Conservation (phyloP, 345 rosid genomes). For the Psidium guajava region DNA sequence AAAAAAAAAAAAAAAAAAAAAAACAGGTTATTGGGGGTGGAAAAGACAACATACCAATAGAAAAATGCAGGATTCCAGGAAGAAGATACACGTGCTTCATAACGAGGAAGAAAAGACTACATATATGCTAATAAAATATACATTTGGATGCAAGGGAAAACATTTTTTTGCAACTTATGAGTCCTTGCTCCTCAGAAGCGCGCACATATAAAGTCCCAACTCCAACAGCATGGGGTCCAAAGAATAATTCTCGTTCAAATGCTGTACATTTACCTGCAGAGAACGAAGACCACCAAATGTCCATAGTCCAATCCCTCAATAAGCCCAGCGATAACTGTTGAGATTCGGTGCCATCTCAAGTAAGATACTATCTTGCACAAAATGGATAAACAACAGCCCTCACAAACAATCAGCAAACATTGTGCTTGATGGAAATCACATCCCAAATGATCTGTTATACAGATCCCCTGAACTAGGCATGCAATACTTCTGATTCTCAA, state of each 20-base stretch:
- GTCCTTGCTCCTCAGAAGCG: background rate
- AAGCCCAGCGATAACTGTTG: background rate
- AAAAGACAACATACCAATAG: background rate
- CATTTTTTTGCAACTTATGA: background rate
- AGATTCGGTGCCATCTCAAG: background rate
- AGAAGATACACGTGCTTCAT: background rate
- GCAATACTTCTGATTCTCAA: slow-evolving; percentile 57
- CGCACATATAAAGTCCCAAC: background rate
- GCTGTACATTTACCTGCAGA: background rate
- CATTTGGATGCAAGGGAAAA: background rate
- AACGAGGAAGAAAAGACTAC: background rate
- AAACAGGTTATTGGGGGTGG: background rate
- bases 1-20: background rate
- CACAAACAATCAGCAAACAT: background rate
- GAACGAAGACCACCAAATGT: background rate
- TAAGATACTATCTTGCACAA: background rate
- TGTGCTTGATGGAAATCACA: slow-evolving; percentile 18
- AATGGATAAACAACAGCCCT: background rate
- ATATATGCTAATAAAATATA: background rate
- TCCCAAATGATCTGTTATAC: slow-evolving; percentile 64
- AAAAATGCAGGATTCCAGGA: background rate
- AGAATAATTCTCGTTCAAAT: background rate
- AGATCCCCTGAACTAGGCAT: slow-evolving; percentile 61
- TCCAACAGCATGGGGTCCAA: background rate
- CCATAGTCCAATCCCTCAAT: background rate